A percentile compares a stretch with the other conserved stretches of the same genome.
phyloP scores from a whole-genome alignment of 2,329 filamentous ascomycete species.

The Metarhizium rileyi region DNA sequence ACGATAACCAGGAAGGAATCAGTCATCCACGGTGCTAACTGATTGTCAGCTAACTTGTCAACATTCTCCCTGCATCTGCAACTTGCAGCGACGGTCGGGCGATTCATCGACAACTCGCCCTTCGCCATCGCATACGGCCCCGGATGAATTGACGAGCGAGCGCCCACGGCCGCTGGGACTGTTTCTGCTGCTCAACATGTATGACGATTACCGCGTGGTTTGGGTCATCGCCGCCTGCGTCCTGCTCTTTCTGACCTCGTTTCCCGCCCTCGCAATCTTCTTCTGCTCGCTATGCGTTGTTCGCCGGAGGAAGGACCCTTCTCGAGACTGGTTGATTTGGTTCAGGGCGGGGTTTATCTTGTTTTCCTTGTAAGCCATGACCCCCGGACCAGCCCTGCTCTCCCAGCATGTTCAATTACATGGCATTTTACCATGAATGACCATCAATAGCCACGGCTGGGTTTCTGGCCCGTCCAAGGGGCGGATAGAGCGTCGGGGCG shows the following conservation, averaged over 20 bases:
- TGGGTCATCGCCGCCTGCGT: slow-evolving; percentile 2
- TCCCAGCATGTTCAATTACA: neutral
- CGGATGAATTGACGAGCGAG: slow-evolving; percentile 2
- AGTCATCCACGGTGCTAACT: too few relatives aligned
- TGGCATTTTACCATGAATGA: neutral
- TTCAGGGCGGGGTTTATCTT: slow-evolving; percentile 16
- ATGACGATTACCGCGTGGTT: neutral
- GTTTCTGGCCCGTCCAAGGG: neutral
- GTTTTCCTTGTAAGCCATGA: slow-evolving; percentile 15
- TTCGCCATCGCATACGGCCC: neutral
- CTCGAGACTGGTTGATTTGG: slow-evolving; percentile 14
- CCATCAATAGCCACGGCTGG: neutral
- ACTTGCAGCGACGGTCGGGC: too few relatives aligned
- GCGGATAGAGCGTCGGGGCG: neutral
- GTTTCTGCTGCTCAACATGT: neutral
- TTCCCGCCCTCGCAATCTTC: slow-evolving; percentile 13
- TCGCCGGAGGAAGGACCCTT: slow-evolving; percentile 14
- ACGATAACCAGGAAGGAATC: too few relatives aligned
- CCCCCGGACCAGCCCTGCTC: neutral
- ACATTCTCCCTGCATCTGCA: neutral
- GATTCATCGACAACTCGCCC: too few relatives aligned
- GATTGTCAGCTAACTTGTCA: too few relatives aligned
- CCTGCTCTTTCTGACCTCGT: slow-evolving; percentile 7
- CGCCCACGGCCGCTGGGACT: neutral
- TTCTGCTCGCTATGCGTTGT: slow-evolving; percentile 14